Evolutionary conservation across 208 protist genomes (phyloP).

Genomic region (Crithidia thermophila): DNA sequence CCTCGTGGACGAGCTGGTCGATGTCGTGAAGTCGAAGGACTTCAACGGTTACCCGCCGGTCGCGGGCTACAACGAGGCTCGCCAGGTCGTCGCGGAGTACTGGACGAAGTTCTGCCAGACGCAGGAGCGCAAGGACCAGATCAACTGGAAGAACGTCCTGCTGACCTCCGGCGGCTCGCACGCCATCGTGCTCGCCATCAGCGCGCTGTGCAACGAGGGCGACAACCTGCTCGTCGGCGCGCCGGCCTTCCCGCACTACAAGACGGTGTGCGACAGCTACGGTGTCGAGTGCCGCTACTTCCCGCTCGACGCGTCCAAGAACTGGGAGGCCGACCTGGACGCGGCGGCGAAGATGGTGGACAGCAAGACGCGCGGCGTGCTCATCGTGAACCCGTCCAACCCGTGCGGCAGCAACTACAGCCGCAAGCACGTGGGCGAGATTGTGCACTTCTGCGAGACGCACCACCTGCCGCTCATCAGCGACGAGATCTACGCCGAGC

Average conservation of each 20-base stretch:
- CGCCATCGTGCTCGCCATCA: constrained; percentile 86
- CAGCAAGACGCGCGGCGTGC: constrained; percentile 74
- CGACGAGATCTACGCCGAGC: constrained; percentile 95
- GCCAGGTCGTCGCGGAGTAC: constrained; percentile 59
- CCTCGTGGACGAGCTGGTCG: constrained; percentile 53
- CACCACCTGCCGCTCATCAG: constrained; percentile 90
- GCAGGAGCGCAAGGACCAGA: constrained; percentile 24
- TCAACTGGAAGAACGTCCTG: constrained; percentile 65
- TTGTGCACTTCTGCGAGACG: constrained; percentile 82
- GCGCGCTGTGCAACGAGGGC: constrained; percentile 70
- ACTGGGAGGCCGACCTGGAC: constrained; percentile 91
- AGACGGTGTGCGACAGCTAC: constrained; percentile 79
- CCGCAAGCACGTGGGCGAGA: constrained; percentile 67
- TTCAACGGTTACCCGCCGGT: constrained; percentile 75
- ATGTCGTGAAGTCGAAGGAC: constrained; percentile 44
- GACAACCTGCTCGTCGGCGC: constrained; percentile 91
- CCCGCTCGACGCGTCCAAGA: constrained; percentile 64
- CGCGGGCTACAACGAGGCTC: constrained; percentile 43
- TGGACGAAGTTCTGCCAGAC: constrained; percentile 36
- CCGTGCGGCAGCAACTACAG: constrained; percentile 93
- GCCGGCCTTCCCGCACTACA: constrained; percentile 94
- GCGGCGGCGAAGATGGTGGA: constrained; percentile 75
- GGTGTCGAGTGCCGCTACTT: constrained; percentile 83
- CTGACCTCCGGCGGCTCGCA: constrained; percentile 86
- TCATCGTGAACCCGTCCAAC: constrained; percentile 97